Evolutionary conservation across 2,329 filamentous ascomycete species (phyloP), one percentile per base, ranked within the genome.

Genomic region (Trichoderma sp.): DNA sequence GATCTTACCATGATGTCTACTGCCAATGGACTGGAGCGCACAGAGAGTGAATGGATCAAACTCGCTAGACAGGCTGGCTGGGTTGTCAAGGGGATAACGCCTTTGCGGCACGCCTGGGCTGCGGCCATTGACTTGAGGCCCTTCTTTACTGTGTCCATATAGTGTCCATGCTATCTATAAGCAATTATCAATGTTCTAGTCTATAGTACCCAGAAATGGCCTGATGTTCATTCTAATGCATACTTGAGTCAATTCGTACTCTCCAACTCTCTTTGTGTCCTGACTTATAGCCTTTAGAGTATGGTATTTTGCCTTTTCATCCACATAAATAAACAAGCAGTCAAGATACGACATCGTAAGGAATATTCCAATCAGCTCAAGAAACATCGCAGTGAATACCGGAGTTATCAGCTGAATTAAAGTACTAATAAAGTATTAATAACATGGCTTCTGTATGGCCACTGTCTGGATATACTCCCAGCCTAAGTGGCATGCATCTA

Each of bases 1-100:
- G 83, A 85, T 73, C 74, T 85, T 21, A 81, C 79, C 62, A 84
- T 84, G 82, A 81, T 83, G 81, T 76, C 81, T 70, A 75, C 76
- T 2, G 73, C 73, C 14, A 75, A 77, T 24, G 81, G 82, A 15
- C 69, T 76, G 66, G 82, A 83, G 73, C 73, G 82, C 12, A 76
- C 74, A 1, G 75, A 76, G 64, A 56, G 47, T 1, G 69, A 82
- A 53, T 82, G 80, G 81, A 62, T 51, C 24, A n/a, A 34, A 3
- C 70, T 83, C 34, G 80, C 78, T 1, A 58, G 71, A 8, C n/a
- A 60, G 5, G 63, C 78, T 7, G 81, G 79, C 0, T 82, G 81
- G 81, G 82, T 51, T 7, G 61, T 73, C 53, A 60, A 66, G 18
- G 14, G 1, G 9, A 71, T 71, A 9, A 60, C n/a, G 18, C 51